Conservation (phyloP, 768 basidiomycete species). For the Agaricus bisporus region DNA sequence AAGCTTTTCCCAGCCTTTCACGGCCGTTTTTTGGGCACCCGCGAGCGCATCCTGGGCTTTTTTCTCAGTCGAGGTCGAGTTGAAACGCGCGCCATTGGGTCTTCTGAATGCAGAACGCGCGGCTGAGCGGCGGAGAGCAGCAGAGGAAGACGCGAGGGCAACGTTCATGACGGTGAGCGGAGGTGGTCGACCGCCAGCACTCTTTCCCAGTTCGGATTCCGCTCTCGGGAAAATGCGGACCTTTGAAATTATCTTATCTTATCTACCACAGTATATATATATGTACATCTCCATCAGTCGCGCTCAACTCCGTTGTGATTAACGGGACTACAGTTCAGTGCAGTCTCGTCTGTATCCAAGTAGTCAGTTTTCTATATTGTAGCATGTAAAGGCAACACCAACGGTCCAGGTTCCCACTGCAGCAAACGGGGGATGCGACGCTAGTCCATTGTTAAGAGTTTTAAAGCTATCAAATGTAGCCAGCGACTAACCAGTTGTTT, state of each 20-base stretch:
- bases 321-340: too few relatives aligned
- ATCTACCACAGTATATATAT: background rate
- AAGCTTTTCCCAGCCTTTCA: slow-evolving; percentile 44
- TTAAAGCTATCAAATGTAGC: too few relatives aligned
- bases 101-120: slow-evolving; percentile 24
- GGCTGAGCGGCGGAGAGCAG: slow-evolving; percentile 23
- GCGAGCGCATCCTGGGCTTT: slow-evolving; percentile 66
- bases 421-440: too few relatives aligned
- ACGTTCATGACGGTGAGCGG: slow-evolving; percentile 23
- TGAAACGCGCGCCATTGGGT: slow-evolving; percentile 29
- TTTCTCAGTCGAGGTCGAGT: slow-evolving; percentile 45
- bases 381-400: too few relatives aligned
- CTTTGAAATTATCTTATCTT: background rate
- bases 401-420: too few relatives aligned
- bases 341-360: too few relatives aligned
- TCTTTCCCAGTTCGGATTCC: background rate
- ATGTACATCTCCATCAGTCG: too few relatives aligned
- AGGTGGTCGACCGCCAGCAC: background rate
- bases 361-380: too few relatives aligned
- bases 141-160: slow-evolving; percentile 16
- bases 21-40: slow-evolving; percentile 50
- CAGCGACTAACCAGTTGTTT: too few relatives aligned
- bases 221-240: slow-evolving; percentile 10
- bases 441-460: background rate
- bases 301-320: too few relatives aligned